A percentile compares a stretch with the other conserved stretches of the same genome.
Evolutionary conservation across 805 yeast genomes (phyloP).

Genomic region (Wickerhamiella occidentalis): DNA sequence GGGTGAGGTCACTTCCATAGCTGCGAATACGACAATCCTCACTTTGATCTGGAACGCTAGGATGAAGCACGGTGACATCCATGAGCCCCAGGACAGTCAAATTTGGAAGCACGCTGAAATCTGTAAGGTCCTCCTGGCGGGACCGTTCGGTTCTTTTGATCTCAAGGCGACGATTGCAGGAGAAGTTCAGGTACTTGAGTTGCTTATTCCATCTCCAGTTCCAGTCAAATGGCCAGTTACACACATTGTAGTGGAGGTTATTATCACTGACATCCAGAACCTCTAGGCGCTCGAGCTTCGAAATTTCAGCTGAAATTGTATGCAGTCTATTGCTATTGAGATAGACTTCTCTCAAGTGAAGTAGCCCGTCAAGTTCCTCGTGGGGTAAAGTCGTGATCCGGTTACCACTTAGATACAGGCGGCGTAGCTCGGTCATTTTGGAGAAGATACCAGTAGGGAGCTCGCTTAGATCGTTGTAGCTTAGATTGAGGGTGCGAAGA

Average conservation of each 20-base stretch:
- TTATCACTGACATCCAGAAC: slow-evolving; percentile 87
- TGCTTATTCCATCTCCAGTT: slow-evolving; percentile 82
- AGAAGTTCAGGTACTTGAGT: slow-evolving; percentile 69
- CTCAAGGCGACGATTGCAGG: slow-evolving; percentile 87
- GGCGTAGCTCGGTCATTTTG: slow-evolving; percentile 44
- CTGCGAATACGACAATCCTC: slow-evolving; percentile 78
- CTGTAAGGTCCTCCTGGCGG: slow-evolving; percentile 32
- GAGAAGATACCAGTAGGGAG: slow-evolving; percentile 63
- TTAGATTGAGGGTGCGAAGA: slow-evolving; percentile 54
- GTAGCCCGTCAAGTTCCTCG: slow-evolving; percentile 63
- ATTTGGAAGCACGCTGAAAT: slow-evolving; percentile 61
- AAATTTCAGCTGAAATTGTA: slow-evolving; percentile 78
- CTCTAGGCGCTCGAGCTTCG: slow-evolving; percentile 49
- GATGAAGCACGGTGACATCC: slow-evolving; percentile 88
- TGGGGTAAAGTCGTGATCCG: slow-evolving; percentile 65
- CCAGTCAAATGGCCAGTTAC: slow-evolving; percentile 95
- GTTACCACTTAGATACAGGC: slow-evolving; percentile 74
- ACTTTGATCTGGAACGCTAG: slow-evolving; percentile 79
- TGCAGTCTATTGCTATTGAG: slow-evolving; percentile 77
- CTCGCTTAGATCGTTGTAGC: slow-evolving; percentile 76
- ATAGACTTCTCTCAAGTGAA: slow-evolving; percentile 46
- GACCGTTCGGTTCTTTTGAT: slow-evolving; percentile 33
- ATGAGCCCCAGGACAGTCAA: slow-evolving; percentile 71
- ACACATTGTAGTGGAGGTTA: slow-evolving; percentile 77
- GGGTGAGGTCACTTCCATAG: slow-evolving; percentile 65